Evolutionary conservation across 306 rosid species (phyloP).

Genomic region (Quercus ilex): DNA sequence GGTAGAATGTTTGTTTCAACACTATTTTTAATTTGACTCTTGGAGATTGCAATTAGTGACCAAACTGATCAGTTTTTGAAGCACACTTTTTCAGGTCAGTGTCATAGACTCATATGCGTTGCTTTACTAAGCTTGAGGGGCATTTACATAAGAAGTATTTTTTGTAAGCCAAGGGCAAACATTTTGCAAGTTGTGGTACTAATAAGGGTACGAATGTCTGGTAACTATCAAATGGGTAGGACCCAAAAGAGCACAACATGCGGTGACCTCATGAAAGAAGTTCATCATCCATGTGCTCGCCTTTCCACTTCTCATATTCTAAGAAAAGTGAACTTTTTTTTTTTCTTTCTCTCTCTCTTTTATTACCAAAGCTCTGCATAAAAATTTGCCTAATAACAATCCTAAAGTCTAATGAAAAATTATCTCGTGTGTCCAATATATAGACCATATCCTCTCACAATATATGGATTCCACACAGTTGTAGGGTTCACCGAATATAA

Average conservation of each 20-base stretch:
- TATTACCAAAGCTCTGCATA: slow-evolving; percentile 6
- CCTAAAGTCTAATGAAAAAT: no score
- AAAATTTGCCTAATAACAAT: background rate
- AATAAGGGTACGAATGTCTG: slow-evolving; percentile 30
- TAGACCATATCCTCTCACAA: no score
- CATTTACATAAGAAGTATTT: background rate
- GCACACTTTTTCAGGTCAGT: no score
- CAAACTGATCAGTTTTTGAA: no score
- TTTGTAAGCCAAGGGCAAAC: slow-evolving; percentile 5
- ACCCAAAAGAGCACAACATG: slow-evolving; percentile 44
- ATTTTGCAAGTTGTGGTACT: slow-evolving; percentile 39
- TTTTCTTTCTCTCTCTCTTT: background rate
- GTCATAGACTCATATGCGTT: no score
- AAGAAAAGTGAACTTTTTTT: slow-evolving; percentile 11
- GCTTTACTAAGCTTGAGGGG: background rate
- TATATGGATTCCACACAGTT: no score
- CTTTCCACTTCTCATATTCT: slow-evolving; percentile 29
- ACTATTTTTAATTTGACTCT: no score
- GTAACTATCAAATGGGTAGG: slow-evolving; percentile 38
- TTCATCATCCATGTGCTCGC: slow-evolving; percentile 59
- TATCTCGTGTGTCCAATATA: no score
- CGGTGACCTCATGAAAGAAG: slow-evolving; percentile 36
- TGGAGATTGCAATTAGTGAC: no score
- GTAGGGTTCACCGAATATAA: no score
- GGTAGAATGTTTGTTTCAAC: no score